Evolutionary conservation across 2,329 filamentous ascomycete genomes (phyloP).

Genomic region (Fusarium siculi): DNA sequence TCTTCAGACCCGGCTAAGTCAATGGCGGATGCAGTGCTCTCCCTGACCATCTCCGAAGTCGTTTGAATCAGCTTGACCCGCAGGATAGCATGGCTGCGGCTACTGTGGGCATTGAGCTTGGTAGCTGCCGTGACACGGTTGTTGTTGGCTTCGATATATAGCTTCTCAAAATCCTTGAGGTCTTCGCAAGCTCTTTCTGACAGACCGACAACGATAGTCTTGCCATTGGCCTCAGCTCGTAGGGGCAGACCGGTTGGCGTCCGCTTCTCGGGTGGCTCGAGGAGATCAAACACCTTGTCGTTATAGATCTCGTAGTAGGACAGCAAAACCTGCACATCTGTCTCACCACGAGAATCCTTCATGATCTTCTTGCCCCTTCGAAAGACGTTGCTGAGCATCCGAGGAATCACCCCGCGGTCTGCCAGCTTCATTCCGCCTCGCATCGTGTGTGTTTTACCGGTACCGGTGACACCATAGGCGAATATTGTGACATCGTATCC

Average conservation of each 20-base stretch:
- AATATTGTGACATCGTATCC: slow-evolving; percentile 91
- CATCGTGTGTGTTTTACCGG: slow-evolving; percentile 97
- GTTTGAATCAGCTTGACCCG: slow-evolving; percentile 88
- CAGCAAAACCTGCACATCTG: slow-evolving; percentile 77
- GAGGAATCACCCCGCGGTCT: slow-evolving; percentile 87
- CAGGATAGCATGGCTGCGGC: slow-evolving; percentile 88
- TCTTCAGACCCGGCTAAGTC: slow-evolving; percentile 96
- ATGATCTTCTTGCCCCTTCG: slow-evolving; percentile 84
- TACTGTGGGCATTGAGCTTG: slow-evolving; percentile 92
- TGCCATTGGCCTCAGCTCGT: slow-evolving; percentile 86
- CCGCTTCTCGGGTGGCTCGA: slow-evolving; percentile 88
- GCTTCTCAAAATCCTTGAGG: slow-evolving; percentile 86
- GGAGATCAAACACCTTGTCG: slow-evolving; percentile 92
- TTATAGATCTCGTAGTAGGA: slow-evolving; percentile 99
- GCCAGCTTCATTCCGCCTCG: slow-evolving; percentile 86
- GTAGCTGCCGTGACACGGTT: slow-evolving; percentile 91
- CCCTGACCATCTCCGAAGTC: slow-evolving; percentile 72
- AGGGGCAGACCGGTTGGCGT: slow-evolving; percentile 83
- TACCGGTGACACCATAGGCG: slow-evolving; percentile 92
- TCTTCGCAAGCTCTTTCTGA: slow-evolving; percentile 84
- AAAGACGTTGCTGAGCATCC: slow-evolving; percentile 86
- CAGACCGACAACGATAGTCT: slow-evolving; percentile 86
- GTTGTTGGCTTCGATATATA: slow-evolving; percentile 92
- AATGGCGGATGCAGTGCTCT: slow-evolving; percentile 92
- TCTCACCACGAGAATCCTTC: slow-evolving; percentile 79